Conservation (phyloP, 106 monocot genomes). For the Dendrobium officinale region DNA sequence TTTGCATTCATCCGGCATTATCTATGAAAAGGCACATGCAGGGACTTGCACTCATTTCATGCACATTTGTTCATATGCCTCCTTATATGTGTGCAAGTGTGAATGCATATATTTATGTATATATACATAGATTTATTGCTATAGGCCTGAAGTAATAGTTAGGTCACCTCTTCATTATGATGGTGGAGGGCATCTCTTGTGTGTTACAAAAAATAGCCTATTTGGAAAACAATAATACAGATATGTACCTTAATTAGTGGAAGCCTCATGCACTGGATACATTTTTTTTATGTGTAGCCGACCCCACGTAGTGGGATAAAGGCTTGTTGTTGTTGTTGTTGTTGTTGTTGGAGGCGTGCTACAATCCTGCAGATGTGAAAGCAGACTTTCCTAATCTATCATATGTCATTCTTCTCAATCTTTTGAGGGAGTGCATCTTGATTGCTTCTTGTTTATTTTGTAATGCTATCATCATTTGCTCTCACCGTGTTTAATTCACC, state of each 20-base stretch:
- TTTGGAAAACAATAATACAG: not conserved
- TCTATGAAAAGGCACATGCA: not conserved
- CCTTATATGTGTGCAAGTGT: too few species aligned
- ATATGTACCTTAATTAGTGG: not conserved
- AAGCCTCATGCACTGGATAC: not conserved
- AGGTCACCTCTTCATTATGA: not conserved
- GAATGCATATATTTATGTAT: not conserved
- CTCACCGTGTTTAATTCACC: too few species aligned
- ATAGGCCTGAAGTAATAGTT: not conserved
- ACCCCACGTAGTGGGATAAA: too few species aligned
- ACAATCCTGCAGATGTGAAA: not conserved
- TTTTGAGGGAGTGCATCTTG: not conserved
- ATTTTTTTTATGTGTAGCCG: not conserved
- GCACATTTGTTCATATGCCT: not conserved
- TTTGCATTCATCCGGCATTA: slow-evolving; percentile 15
- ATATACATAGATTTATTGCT: not conserved
- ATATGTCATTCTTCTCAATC: not conserved
- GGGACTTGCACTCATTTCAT: not conserved
- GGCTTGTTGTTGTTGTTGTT: too few species aligned
- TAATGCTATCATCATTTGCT: too few species aligned
- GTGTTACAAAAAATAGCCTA: not conserved
- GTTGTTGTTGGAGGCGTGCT: not conserved
- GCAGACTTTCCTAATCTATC: not conserved
- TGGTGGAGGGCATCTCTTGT: too few species aligned
- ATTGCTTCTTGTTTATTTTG: not conserved